A percentile compares a stretch with the other conserved stretches of the same genome.
Evolutionary conservation across 164 flowering plant genomes (phyloP).

Genomic region (Echeveria elegans): DNA sequence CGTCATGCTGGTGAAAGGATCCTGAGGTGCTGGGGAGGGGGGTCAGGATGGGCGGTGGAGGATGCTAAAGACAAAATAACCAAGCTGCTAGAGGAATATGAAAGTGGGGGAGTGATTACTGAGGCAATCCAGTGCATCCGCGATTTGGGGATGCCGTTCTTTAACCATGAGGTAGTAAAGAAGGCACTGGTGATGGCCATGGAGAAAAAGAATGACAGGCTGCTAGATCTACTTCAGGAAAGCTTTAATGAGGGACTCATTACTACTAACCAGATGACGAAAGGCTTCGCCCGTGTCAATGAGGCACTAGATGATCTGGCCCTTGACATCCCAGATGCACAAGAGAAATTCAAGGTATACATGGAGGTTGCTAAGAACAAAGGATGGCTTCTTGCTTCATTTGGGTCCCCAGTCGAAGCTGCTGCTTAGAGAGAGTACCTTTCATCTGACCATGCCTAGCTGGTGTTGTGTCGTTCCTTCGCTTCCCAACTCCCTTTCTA

Average conservation of each 20-base stretch:
- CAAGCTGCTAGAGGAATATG: conserved; percentile 90
- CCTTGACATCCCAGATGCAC: conserved; percentile 90
- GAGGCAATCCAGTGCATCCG: conserved; percentile 96
- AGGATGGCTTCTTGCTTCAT: conserved; percentile 64
- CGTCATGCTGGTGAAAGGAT: conserved; percentile 99
- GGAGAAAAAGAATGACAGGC: conserved; percentile 91
- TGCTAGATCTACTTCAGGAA: conserved; percentile 77
- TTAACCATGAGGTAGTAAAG: conserved; percentile 97
- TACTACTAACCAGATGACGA: conserved; percentile 86
- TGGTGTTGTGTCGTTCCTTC: not conserved
- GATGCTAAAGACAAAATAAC: conserved; percentile 93
- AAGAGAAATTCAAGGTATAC: conserved; percentile 58
- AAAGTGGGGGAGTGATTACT: conserved; percentile 72
- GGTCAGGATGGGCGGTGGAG: conserved; percentile 99
- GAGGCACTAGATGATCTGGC: conserved; percentile 88
- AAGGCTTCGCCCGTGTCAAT: conserved; percentile 66
- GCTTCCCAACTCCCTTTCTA: not conserved
- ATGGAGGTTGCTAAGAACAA: conserved; percentile 50
- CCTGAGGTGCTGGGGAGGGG: conserved; percentile 97
- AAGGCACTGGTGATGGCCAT: conserved; percentile 93
- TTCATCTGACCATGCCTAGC: not conserved
- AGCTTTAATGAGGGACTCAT: conserved; percentile 85
- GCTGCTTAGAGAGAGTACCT: conserved; percentile 15
- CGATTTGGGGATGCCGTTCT: conserved; percentile 95
- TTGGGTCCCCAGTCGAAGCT: conserved; percentile 21